Evolutionary conservation across 345 rosid species (phyloP), one percentile per base, ranked within the genome.

Genomic region (Mercurialis annua): DNA sequence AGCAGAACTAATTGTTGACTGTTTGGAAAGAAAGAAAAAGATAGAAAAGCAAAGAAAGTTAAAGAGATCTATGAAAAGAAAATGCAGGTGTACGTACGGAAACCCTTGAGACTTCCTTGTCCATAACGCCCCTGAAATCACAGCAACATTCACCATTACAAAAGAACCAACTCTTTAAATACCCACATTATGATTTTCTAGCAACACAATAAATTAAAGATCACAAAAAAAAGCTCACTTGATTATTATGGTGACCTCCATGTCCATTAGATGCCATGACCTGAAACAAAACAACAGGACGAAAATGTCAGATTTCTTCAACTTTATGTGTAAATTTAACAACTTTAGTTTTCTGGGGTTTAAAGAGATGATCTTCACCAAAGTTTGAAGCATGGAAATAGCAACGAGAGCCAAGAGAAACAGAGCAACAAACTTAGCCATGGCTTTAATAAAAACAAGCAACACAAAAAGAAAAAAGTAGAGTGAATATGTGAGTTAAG

Each of bases 381-480:
- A 33, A 55, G 90, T 73, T 71, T 89, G 90, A 59, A 89, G 81
- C 87, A 85, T 76, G 78, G 82, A 81, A 64, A 85, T 71, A 76
- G 84, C 87, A 76, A 86, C 48, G 82, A 86, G 90, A 47, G 75
- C 80, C 71, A 89, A 44, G 75, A 89, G 76, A 64, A 86, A 68
- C 61, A 79, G 51, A 74, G 77, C 85, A 59, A 63, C 66, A 68
- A 65, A 71, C 75, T 83, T 89, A 26, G 88, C 88, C 92, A 84
- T 86, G 73, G 67, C 69, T 42, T 64, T 40, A 27, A 56, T 6
- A n/a, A 6, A 31, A 26, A 26, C 20, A 10, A 31, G 10, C 2
- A 61, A 40, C 27, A 10, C 11, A 43, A 26, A 46, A 21, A 16
- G 26, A 12, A 11, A 11, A 12, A 7, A 5, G 62, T 0, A 12